These are phyloP conservation scores for Claviceps humidiphila DNA, from an alignment of 2,329 filamentous ascomycete genomes.

Conservation along the genomic window DNA sequence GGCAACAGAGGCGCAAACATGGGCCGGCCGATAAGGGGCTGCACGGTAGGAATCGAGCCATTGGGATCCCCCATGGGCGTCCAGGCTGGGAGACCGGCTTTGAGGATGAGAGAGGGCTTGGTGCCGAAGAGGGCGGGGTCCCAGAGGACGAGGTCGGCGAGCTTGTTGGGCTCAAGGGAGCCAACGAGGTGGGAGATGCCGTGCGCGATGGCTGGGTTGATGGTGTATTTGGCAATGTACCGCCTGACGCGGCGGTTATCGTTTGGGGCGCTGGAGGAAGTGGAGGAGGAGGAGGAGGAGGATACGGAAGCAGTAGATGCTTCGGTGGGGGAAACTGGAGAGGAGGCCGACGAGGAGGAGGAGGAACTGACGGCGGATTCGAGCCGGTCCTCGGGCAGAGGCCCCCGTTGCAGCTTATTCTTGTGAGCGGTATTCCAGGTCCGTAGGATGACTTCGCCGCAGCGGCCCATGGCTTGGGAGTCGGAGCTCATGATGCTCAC, in stretches of 20 bases:
- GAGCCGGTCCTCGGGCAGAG: constrained; percentile 52
- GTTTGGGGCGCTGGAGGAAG: constrained; percentile 39
- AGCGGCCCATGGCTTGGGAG: constrained; percentile 92
- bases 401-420: constrained; percentile 78
- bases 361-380: constrained; percentile 28
- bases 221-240: constrained; percentile 90
- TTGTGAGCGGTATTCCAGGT: constrained; percentile 98
- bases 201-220: constrained; percentile 85
- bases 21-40: constrained; percentile 69
- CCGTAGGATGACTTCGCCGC: constrained; percentile 80
- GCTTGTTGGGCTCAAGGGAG: constrained; percentile 75
- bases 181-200: constrained; percentile 81
- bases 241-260: constrained; percentile 90
- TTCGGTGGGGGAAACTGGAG: constrained; percentile 34
- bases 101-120: constrained; percentile 70
- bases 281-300: background rate
- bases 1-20: constrained; percentile 76
- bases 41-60: constrained; percentile 74
- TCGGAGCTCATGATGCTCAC: constrained; percentile 98
- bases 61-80: constrained; percentile 79
- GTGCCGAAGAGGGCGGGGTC: constrained; percentile 72
- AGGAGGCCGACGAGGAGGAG: constrained; percentile 32
- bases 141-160: constrained; percentile 85
- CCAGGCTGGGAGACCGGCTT: constrained; percentile 75
- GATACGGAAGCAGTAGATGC: constrained; percentile 9